These are phyloP conservation scores for Tricholoma hemisulphureum DNA, from an alignment of 768 basidiomycete genomes.

Conservation along the genomic window DNA sequence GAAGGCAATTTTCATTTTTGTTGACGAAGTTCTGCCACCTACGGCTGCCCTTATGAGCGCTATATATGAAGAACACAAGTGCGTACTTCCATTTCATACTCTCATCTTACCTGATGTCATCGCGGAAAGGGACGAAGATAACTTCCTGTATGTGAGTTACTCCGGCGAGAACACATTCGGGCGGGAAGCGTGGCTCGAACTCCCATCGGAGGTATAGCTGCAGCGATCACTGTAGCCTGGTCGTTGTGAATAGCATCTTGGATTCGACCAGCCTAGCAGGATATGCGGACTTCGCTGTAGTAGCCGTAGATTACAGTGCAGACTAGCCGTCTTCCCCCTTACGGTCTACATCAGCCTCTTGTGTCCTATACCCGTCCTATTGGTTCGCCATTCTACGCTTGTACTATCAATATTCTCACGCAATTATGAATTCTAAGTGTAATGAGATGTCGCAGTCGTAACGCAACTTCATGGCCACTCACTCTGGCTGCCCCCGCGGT, in stretches of 20 bases:
- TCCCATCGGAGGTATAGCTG: slow-evolving; percentile 44
- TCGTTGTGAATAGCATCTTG: slow-evolving; percentile 17
- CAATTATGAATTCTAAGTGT: slow-evolving; percentile 17
- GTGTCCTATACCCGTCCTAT: slow-evolving; percentile 17
- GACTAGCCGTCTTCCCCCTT: slow-evolving; percentile 7
- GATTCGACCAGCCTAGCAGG: slow-evolving; percentile 21
- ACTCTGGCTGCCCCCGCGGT: no score
- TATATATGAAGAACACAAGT: slow-evolving; percentile 99
- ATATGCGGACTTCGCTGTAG: background rate
- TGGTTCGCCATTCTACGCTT: slow-evolving; percentile 16
- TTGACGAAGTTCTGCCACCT: slow-evolving; percentile 97
- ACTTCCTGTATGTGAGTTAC: slow-evolving; percentile 98
- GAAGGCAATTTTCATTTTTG: slow-evolving; percentile 99
- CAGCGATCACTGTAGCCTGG: background rate
- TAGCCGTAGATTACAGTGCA: slow-evolving; percentile 14
- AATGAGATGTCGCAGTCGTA: no score
- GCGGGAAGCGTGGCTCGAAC: slow-evolving; percentile 46
- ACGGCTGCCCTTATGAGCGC: slow-evolving; percentile 98
- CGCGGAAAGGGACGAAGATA: slow-evolving; percentile 88
- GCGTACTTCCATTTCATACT: slow-evolving; percentile 30
- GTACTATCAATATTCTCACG: slow-evolving; percentile 19
- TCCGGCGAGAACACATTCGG: slow-evolving; percentile 98
- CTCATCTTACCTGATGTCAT: slow-evolving; percentile 24
- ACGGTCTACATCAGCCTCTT: slow-evolving; percentile 6
- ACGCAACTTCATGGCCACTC: no score